Percentiles rank a stretch among this genome's conserved stretches.
Evolutionary conservation across 2,329 filamentous ascomycete genomes (phyloP).

Genomic region (Lachnellula arida): DNA sequence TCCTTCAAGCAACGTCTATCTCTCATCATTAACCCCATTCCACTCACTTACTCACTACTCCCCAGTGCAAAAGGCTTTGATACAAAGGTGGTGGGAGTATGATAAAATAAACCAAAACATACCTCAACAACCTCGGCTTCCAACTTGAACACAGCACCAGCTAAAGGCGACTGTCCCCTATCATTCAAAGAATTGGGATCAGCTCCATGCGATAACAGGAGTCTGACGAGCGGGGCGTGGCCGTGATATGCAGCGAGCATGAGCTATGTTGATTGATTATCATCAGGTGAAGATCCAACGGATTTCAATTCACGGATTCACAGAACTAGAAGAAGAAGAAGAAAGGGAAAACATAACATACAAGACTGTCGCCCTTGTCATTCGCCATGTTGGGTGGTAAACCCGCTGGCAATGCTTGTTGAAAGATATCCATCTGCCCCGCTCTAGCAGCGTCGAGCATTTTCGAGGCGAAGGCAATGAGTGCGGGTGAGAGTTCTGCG

Average conservation of each 20-base stretch:
- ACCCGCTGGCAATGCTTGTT: constrained; percentile 59
- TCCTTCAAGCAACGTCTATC: constrained; percentile 41
- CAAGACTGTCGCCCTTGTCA: constrained; percentile 66
- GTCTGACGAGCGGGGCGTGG: constrained; percentile 53
- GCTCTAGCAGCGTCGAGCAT: constrained; percentile 63
- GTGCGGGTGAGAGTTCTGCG: constrained; percentile 51
- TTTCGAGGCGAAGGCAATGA: constrained; percentile 58
- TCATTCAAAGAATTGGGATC: constrained; percentile 67
- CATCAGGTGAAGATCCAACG: background rate
- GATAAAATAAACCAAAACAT: constrained; percentile 5
- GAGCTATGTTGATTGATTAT: constrained; percentile 40
- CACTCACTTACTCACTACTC: background rate
- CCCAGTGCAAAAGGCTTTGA: no score
- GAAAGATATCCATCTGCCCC: constrained; percentile 54
- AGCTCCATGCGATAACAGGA: constrained; percentile 58
- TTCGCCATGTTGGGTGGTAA: constrained; percentile 68
- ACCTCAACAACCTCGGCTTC: constrained; percentile 60
- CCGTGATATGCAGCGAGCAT: constrained; percentile 72
- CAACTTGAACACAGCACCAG: constrained; percentile 69
- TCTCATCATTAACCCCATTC: background rate
- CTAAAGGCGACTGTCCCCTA: constrained; percentile 62
- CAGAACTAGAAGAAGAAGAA: background rate
- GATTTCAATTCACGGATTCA: background rate
- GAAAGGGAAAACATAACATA: constrained; percentile 31
- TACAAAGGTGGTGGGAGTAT: background rate